phyloP scores from a whole-genome alignment of 208 protist species.

The Zelonia costaricensis region DNA sequence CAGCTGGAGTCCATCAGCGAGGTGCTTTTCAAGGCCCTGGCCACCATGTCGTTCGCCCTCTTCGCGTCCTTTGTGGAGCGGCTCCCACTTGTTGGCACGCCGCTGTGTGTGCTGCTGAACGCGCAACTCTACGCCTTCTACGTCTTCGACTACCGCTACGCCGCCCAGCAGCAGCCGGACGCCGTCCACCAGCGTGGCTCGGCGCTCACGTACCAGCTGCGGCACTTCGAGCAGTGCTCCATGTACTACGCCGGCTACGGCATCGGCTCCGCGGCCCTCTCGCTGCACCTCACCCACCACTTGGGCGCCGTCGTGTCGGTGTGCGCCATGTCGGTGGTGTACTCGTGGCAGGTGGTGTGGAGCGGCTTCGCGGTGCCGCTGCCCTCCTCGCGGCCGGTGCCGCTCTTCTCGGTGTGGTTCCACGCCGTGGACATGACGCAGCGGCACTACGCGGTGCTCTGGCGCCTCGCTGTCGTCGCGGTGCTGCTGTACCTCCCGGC shows the following conservation, averaged over 20 bases:
- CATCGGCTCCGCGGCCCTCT: conserved; percentile 35
- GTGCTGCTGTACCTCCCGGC: conserved; percentile 24
- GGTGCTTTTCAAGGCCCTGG: conserved; percentile 54
- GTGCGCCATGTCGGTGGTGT: conserved; percentile 48
- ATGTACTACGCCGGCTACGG: conserved; percentile 72
- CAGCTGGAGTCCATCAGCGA: conserved; percentile 40
- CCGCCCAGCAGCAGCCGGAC: conserved; percentile 26
- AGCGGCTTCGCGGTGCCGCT: conserved; percentile 37
- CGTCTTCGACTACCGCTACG: conserved; percentile 75
- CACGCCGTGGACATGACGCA: conserved; percentile 29
- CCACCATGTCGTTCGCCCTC: conserved; percentile 54
- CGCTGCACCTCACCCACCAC: conserved; percentile 25
- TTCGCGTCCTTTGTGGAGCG: conserved; percentile 18
- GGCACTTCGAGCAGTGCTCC: conserved; percentile 60
- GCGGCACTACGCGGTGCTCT: conserved; percentile 26
- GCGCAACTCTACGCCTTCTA: conserved; percentile 73
- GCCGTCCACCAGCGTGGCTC: conserved; percentile 14
- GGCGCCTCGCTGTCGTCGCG: conserved; percentile 14
- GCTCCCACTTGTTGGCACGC: conserved; percentile 17
- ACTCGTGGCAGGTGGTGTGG: conserved; percentile 60
- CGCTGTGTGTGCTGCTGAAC: conserved; percentile 43
- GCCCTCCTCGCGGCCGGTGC: conserved; percentile 35
- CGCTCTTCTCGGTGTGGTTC: conserved; percentile 58
- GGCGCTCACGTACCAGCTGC: conserved; percentile 35
- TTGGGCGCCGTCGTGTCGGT: conserved; percentile 40